Evolutionary conservation across 129 eudicot genomes (phyloP).

Genomic region (Solidago caesia): DNA sequence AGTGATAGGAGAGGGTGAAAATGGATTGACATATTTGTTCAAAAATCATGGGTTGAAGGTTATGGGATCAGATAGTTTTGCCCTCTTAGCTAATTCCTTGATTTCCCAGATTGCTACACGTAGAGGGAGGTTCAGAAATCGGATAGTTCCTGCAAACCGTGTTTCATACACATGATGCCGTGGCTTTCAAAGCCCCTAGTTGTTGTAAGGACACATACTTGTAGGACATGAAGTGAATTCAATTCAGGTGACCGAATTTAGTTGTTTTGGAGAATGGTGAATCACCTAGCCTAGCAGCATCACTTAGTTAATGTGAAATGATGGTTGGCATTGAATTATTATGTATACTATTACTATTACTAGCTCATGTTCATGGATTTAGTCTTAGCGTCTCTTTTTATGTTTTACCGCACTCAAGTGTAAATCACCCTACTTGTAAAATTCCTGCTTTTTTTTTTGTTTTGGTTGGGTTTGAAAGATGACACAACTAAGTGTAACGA

Average conservation of each 20-base stretch:
- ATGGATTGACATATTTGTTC: constrained; percentile 44
- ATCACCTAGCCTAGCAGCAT: constrained; percentile 11
- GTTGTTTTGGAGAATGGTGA: constrained; percentile 24
- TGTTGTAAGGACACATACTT: constrained; percentile 27
- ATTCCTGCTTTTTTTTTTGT: constrained; percentile 8
- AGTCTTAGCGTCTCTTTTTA: constrained; percentile 20
- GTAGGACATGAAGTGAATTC: not conserved
- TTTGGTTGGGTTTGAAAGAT: constrained; percentile 21
- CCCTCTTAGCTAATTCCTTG: constrained; percentile 44
- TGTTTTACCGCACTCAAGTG: constrained; percentile 14
- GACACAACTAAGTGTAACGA: not conserved
- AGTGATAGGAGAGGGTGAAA: constrained; percentile 43
- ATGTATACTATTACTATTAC: not conserved
- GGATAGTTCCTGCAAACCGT: constrained; percentile 36
- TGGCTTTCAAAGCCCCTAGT: not conserved
- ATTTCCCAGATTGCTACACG: constrained; percentile 46
- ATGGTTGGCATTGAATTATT: constrained; percentile 12
- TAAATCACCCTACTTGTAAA: constrained; percentile 28
- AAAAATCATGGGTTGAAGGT: constrained; percentile 66
- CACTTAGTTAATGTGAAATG: constrained; percentile 11
- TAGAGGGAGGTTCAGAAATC: constrained; percentile 62
- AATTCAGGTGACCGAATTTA: constrained; percentile 5
- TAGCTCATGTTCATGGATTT: constrained; percentile 10
- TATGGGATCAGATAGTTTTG: constrained; percentile 63
- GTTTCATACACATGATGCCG: constrained; percentile 29